Conservation (phyloP, 768 basidiomycete genomes). For the Tulasnella sp. region DNA sequence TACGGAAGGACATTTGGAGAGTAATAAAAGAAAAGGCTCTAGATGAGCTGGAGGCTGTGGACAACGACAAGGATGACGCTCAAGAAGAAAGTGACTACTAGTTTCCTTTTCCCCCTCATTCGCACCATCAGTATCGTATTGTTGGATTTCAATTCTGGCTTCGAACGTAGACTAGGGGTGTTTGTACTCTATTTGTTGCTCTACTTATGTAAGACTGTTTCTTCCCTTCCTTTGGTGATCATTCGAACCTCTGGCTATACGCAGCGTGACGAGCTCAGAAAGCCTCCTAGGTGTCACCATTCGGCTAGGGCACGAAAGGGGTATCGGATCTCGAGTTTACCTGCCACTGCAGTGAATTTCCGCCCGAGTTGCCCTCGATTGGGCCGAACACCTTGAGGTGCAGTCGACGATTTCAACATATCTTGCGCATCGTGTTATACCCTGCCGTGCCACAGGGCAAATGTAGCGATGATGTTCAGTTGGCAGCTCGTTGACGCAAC, state of each 20-base stretch:
- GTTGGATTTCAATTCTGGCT: constrained; percentile 1
- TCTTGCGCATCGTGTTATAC: not conserved
- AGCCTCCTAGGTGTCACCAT: not conserved
- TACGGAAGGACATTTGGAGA: constrained; percentile 72
- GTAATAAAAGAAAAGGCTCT: constrained; percentile 69
- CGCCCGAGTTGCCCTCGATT: not conserved
- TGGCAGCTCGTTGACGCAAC: not conserved
- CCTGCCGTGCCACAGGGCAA: not conserved
- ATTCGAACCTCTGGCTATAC: not conserved
- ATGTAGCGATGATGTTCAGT: not conserved
- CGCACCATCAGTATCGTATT: not conserved
- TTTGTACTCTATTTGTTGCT: constrained; percentile 13
- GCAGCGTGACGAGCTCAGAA: not conserved
- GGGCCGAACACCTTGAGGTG: not conserved
- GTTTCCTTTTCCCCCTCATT: not conserved
- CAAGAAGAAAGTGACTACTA: constrained; percentile 26
- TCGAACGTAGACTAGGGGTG: constrained; percentile 2
- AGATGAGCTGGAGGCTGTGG: constrained; percentile 52
- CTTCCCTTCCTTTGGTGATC: not conserved
- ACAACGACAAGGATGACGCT: constrained; percentile 24
- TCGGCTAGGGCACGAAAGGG: not conserved
- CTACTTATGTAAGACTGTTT: constrained; percentile 1
- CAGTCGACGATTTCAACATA: not conserved
- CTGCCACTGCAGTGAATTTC: not conserved
- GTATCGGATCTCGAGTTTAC: not conserved